These are phyloP conservation scores for Vickermania ingenoplastis DNA, from an alignment of 208 protist species.

Conservation along the genomic window DNA sequence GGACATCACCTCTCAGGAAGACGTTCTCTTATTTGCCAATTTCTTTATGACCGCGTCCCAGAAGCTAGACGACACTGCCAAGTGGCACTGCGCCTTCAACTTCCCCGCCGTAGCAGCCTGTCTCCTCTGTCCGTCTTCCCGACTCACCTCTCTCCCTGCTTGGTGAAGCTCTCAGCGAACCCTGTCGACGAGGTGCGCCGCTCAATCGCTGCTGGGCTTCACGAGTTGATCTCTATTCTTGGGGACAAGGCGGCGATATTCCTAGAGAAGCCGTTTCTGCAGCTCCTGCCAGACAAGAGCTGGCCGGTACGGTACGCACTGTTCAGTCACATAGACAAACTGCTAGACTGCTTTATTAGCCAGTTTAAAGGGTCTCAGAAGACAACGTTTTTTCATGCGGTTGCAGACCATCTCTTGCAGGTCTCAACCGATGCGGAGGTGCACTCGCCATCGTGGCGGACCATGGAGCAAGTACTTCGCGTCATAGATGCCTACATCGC, in stretches of 20 bases:
- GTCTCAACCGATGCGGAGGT: constrained; percentile 25
- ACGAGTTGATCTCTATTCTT: constrained; percentile 76
- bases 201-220: constrained; percentile 69
- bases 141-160: constrained; percentile 43
- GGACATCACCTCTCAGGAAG: constrained; percentile 71
- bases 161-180: constrained; percentile 55
- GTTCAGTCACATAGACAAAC: constrained; percentile 30
- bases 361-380: constrained; percentile 25
- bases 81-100: constrained; percentile 81
- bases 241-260: constrained; percentile 39
- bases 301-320: constrained; percentile 39
- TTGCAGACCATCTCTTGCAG: constrained; percentile 33
- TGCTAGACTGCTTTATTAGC: constrained; percentile 68
- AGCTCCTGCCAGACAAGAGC: constrained; percentile 45
- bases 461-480: constrained; percentile 49
- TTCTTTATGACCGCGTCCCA: constrained; percentile 63
- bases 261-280: constrained; percentile 64
- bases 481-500: constrained; percentile 46
- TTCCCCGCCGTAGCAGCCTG: constrained; percentile 80
- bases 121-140: constrained; percentile 70
- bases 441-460: constrained; percentile 77
- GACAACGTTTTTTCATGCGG: constrained; percentile 34
- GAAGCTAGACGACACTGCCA: constrained; percentile 50
- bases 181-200: constrained; percentile 33
- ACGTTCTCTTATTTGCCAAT: constrained; percentile 70